These are phyloP conservation scores for Luffa acutangula DNA, from an alignment of 306 rosid species.

Conservation along the genomic window DNA sequence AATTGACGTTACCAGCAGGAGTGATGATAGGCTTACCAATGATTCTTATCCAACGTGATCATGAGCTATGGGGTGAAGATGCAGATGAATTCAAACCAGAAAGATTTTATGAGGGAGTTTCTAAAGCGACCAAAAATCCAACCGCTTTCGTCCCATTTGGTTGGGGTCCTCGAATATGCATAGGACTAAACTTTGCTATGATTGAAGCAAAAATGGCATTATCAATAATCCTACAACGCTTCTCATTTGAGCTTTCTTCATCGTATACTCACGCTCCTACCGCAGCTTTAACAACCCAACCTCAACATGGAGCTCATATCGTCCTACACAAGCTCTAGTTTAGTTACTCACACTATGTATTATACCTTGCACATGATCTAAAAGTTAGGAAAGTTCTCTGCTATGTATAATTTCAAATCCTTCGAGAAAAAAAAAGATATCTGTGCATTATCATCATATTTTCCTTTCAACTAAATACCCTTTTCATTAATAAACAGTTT, in stretches of 20 bases:
- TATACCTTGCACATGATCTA: not conserved
- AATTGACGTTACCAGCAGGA: constrained; percentile 29
- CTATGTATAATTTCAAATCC: not conserved
- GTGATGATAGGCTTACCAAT: constrained; percentile 18
- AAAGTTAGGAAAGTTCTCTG: not conserved
- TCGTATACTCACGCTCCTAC: not conserved
- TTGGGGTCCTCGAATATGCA: constrained; percentile 51
- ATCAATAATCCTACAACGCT: not conserved
- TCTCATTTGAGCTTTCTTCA: not conserved
- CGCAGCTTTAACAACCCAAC: not conserved
- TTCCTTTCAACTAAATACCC: not conserved
- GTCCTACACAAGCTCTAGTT: not conserved
- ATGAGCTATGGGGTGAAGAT: constrained; percentile 47
- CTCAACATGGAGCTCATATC: constrained; percentile 7
- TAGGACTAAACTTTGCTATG: constrained; percentile 40
- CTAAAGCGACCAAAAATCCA: constrained; percentile 34
- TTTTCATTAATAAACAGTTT: not conserved
- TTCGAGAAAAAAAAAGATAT: not conserved
- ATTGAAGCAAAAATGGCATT: not conserved
- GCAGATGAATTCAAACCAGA: constrained; percentile 45
- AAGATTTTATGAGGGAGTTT: constrained; percentile 41
- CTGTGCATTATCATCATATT: not conserved
- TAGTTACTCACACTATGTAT: not conserved
- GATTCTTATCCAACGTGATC: constrained; percentile 25
- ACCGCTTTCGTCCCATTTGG: constrained; percentile 42